phyloP scores from a whole-genome alignment of 2,329 filamentous ascomycete species.

The Lachnellula arida region DNA sequence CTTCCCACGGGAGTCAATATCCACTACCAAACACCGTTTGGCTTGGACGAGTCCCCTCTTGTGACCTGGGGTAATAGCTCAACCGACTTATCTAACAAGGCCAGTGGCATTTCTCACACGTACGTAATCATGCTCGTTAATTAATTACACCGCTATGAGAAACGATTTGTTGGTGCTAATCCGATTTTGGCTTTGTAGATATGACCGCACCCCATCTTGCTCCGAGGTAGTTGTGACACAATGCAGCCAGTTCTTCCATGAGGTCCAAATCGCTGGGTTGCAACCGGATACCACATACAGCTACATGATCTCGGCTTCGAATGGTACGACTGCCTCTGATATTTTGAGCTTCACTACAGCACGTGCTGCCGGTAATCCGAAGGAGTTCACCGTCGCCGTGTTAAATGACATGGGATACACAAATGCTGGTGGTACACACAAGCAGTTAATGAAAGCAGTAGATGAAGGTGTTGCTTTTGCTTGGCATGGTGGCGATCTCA shows the following conservation, averaged over 20 bases:
- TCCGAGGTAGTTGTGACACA: conserved; percentile 42
- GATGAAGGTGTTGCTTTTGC: conserved; percentile 44
- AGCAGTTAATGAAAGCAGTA: conserved; percentile 38
- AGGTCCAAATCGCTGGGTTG: conserved; percentile 41
- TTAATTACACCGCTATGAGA: background rate
- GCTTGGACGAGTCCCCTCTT: conserved; percentile 40
- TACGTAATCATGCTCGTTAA: conserved; percentile 19
- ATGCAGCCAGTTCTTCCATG: conserved; percentile 49
- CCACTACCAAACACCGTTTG: conserved; percentile 51
- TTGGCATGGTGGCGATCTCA: conserved; percentile 50
- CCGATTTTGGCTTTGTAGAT: conserved; percentile 31
- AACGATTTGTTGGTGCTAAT: background rate
- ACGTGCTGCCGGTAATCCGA: conserved; percentile 38
- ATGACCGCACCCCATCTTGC: conserved; percentile 47
- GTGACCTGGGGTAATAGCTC: conserved; percentile 40
- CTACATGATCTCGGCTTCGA: conserved; percentile 45
- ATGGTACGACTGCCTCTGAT: conserved; percentile 45
- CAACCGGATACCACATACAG: conserved; percentile 44
- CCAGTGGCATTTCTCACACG: conserved; percentile 38
- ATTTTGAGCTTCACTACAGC: conserved; percentile 44
- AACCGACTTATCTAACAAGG: conserved; percentile 32
- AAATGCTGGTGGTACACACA: conserved; percentile 44
- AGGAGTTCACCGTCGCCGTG: conserved; percentile 42
- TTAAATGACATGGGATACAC: conserved; percentile 52
- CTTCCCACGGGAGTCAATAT: conserved; percentile 46